Conservation (phyloP, 2,329 filamentous ascomycete species). For the Colletotrichum chrysophilum region DNA sequence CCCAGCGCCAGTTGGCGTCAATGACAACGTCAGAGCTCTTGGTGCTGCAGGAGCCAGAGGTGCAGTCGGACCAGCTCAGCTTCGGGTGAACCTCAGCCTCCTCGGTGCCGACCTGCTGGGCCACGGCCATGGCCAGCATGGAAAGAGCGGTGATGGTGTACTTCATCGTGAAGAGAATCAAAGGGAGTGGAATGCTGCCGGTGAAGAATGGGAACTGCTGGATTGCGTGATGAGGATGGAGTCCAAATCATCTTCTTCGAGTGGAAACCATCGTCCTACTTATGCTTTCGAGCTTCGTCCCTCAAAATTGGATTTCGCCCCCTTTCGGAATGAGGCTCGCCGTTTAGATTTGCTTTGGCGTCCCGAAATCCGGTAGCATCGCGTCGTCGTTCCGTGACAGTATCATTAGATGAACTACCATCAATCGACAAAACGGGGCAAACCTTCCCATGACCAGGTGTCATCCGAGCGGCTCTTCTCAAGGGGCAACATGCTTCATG, state of each 20-base stretch:
- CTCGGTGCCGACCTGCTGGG: constrained; percentile 28
- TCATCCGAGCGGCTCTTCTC: not conserved
- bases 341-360: not conserved
- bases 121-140: constrained; percentile 24
- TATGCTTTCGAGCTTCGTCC: not conserved
- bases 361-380: not conserved
- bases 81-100: constrained; percentile 29
- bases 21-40: constrained; percentile 47
- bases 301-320: not conserved
- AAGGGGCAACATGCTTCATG: not conserved
- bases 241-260: not conserved
- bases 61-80: constrained; percentile 30
- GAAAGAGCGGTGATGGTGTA: constrained; percentile 19
- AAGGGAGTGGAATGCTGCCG: not conserved
- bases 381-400: not conserved
- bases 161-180: constrained; percentile 13
- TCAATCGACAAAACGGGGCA: not conserved
- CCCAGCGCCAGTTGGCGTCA: constrained; percentile 56
- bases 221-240: not conserved
- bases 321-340: constrained; percentile 12
- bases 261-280: not conserved
- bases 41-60: constrained; percentile 37
- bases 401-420: not conserved
- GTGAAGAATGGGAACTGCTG: not conserved
- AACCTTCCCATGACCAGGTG: not conserved